These are phyloP conservation scores for Cyberlindnera mississippiensis DNA, from an alignment of 805 yeast genomes.

Conservation along the genomic window DNA sequence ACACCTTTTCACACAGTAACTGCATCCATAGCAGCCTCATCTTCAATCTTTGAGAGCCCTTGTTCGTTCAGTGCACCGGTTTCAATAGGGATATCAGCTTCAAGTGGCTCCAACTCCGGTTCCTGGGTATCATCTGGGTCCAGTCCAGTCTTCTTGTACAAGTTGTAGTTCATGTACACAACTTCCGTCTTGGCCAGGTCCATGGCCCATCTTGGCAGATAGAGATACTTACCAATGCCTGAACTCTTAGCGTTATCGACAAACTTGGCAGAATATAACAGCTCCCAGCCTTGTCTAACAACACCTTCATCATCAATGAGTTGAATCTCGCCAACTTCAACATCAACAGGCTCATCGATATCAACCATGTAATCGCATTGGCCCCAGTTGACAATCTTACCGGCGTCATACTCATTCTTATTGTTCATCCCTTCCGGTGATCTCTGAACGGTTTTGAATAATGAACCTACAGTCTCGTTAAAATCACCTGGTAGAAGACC, in stretches of 20 bases:
- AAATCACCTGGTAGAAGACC: slow-evolving; percentile 91
- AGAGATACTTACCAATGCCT: slow-evolving; percentile 52
- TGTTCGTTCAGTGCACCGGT: too few relatives aligned
- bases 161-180: slow-evolving; percentile 49
- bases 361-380: slow-evolving; percentile 74
- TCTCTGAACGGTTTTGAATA: slow-evolving; percentile 37
- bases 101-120: neutral
- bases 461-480: slow-evolving; percentile 38
- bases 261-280: slow-evolving; percentile 25
- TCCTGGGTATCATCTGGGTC: slow-evolving; percentile 1
- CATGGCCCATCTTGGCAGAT: slow-evolving; percentile 40
- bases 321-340: slow-evolving; percentile 38
- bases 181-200: slow-evolving; percentile 32
- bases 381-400: slow-evolving; percentile 45
- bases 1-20: too few relatives aligned
- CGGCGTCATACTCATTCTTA: slow-evolving; percentile 58
- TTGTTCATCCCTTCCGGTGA: slow-evolving; percentile 73
- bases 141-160: slow-evolving; percentile 28
- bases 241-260: slow-evolving; percentile 44
- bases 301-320: slow-evolving; percentile 10
- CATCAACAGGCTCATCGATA: slow-evolving; percentile 45
- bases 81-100: too few relatives aligned
- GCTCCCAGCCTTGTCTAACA: slow-evolving; percentile 40
- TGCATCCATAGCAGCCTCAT: too few relatives aligned
- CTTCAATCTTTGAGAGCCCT: too few relatives aligned